Base-by-base conservation (phyloP, 2,329 filamentous ascomycete species). In the Incumbomyces lentus region DNA sequence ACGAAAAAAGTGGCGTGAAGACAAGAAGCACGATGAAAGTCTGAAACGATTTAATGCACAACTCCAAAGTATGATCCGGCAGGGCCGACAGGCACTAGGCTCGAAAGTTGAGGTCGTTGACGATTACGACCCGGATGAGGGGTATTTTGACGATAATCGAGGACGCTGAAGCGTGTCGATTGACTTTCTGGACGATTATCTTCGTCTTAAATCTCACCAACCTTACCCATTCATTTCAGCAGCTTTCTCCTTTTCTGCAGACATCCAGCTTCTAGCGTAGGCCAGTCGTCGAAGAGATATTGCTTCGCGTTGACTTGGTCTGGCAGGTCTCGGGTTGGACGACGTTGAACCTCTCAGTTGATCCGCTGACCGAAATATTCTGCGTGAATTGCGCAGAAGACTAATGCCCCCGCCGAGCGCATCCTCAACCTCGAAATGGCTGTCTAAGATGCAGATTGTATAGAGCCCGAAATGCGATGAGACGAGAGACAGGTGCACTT, bases 31-130 rank as follows among this genome's bases (percentile, higher is more conserved):
- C 6, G 88, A 96, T 56, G 78, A 81, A 36, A 81, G 83, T 44
- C 83, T 96, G 56, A 80, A 79, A 40, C 78, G 82, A 19, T 80
- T 96, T 64, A 93, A 92, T 60, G 74, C 78, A 40, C 79, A 84
- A 56, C 69, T 96, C 40, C 78, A 84, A 59, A 84, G 82, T 30
- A 87, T 98, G 84, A 93, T 98, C 46, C 75, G 81, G 1, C 83
- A 96, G 64, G 92, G 89, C 1, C 83, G 83, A 56, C 84, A 92
- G 63, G 92, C 92, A 1, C 67, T 98, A 14, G 89, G 82, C 2
- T 84, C 84, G 16, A 83, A 71, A 34, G 70, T 86, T 41, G 80
- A 85, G 59, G 33, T 49, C 13, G 50, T 54, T 42, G 51, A 55
- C 13, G 42, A 45, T 35, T 22, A 38, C 22, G 51, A 58, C 46